Evolutionary conservation across 2,329 filamentous ascomycete species (phyloP).

Genomic region (Hypoxylon sp.): DNA sequence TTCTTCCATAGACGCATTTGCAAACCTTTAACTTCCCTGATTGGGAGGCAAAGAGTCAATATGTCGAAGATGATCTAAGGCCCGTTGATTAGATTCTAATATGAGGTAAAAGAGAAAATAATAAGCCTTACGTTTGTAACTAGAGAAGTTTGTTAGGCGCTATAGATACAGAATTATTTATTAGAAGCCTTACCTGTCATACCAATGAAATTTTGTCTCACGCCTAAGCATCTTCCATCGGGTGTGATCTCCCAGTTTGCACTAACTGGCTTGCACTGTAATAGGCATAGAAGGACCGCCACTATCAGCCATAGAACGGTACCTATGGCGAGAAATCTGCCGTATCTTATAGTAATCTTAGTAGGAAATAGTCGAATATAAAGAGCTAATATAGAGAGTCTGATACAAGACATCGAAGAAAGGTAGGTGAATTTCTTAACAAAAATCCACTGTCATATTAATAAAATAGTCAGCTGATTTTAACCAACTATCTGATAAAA

Average conservation of each 20-base stretch:
- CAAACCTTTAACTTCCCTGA: neutral
- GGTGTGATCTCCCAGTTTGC: neutral
- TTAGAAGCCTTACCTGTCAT: neutral
- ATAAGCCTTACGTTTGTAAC: neutral
- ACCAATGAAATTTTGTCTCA: neutral
- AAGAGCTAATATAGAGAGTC: neutral
- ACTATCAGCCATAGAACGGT: neutral
- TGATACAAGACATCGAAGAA: neutral
- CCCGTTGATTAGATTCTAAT: neutral
- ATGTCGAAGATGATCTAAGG: neutral
- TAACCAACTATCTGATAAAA: neutral
- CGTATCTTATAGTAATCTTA: neutral
- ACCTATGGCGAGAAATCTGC: neutral
- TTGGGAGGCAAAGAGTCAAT: neutral
- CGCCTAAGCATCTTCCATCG: neutral
- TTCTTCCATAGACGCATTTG: neutral
- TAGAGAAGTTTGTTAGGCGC: neutral
- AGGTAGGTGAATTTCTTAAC: neutral
- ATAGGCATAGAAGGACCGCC: neutral
- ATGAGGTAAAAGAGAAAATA: neutral
- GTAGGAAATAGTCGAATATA: slow-evolving; percentile 1
- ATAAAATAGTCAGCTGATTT: neutral
- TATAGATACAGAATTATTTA: neutral
- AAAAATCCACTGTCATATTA: neutral
- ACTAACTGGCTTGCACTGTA: neutral